Evolutionary conservation across 2,329 filamentous ascomycete genomes (phyloP), one percentile per base, ranked within the genome.

Genomic region (Cercospora brassicicola): DNA sequence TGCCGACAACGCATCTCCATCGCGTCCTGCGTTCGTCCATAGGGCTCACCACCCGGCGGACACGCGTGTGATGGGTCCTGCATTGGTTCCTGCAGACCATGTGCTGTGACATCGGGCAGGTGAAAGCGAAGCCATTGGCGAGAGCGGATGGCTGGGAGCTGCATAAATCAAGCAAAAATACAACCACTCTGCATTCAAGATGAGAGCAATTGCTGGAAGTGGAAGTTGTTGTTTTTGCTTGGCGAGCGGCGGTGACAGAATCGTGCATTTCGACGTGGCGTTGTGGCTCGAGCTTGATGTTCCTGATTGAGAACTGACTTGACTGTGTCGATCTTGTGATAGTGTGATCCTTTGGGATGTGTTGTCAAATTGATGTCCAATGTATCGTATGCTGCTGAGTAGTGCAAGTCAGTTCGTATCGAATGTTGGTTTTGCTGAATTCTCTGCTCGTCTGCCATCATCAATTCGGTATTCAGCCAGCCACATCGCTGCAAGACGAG

Each of bases 71-170:
- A 57, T 33, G 30, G 53, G 30, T 33, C 53, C 53, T 30, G 53
- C 53, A 57, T 57, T 57, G 53, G 30, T 57, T 57, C 53, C 53
- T 31, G 53, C 53, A 57, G 53, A n/a, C 53, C 53, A 57, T 57
- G 53, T 57, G 53, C 13, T 33, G 23, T 33, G 53, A 53, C 48
- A 53, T 20, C 13, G 20, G 20, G 48, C 48, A 53, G 36, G 15
- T 26, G 10, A 20, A 53, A 28, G 48, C 18, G 48, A 53, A 31
- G 13, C 53, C 30, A n/a, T 33, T 30, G 53, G 53, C 53, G 53
- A 57, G 53, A 18, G 18, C 4, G n/a, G 15, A 33, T 57, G 53
- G 53, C 53, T 57, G 53, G 53, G 30, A 31, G 26, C 2, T 30
- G 26, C 53, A 57, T 2, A 18, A 57, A 31, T 57, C 7, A 57